Evolutionary conservation across 306 rosid genomes (phyloP), one percentile per base, ranked within the genome.

Genomic region (Sphenostylis stenocarpa): DNA sequence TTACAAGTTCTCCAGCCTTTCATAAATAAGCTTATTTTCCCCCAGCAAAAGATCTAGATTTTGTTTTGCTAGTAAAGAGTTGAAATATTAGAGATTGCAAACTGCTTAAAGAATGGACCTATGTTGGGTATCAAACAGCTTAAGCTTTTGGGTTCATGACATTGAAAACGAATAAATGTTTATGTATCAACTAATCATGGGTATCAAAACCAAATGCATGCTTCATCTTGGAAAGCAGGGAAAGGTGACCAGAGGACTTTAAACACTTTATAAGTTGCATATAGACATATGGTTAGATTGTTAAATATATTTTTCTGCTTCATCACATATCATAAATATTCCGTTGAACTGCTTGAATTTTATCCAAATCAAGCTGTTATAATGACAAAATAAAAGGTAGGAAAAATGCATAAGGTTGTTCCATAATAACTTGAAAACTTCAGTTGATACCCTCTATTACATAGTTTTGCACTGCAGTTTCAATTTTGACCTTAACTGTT

Each of bases 401-500:
- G 31, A 45, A 61, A 70, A 5, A 6, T 0, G 1, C 29, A 28
- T 17, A 3, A 58, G 20, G 29, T 21, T 72, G 53, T 72, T 16
- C 51, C 24, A 55, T 21, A 8, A 21, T 38, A 49, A 31, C 31
- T 49, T 17, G 61, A 16, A 6, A n/a, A 21, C 47, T 44, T 73
- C 21, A 21, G 11, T 43, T 41, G n/a, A 31, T 69, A 11, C 36
- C 73, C 12, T n/a, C 51, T 44, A 38, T 51, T 33, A 3, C 26
- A n/a, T 38, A 43, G 8, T n/a, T 74, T 62, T 49, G 3, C 41
- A 24, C 34, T 67, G 23, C 67, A 7, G 72, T 64, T 55, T 70
- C 64, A 56, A 17, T 66, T 47, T 73, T 83, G 83, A 75, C 51
- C n/a, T 69, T 31, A 68, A 49, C 73, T 80, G 49, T 51, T 7